Evolutionary conservation across 805 yeast genomes (phyloP), one percentile per base, ranked within the genome.

Genomic region (Yarrowia sp.): DNA sequence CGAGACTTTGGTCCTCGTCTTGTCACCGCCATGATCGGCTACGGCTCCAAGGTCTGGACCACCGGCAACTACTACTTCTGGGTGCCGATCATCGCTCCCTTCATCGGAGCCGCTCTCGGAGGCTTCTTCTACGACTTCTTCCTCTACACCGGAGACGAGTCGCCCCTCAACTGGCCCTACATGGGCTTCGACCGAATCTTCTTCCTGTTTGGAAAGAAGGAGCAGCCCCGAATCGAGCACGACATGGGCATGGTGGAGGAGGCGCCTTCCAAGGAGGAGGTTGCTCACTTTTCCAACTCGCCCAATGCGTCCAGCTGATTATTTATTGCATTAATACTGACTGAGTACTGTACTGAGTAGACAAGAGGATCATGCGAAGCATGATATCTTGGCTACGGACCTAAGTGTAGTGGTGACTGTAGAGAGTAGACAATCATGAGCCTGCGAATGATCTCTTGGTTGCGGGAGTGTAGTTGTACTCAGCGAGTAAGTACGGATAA

Each of bases 1-100:
- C 78, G 85, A 72, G 85, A 81, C 70, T 73, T 81, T 56, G 83
- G 80, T 19, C 85, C 85, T 62, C 72, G 85, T 66, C 67, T 81
- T 39, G 82, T 82, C 33, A 70, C 82, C 18, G 73, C 74, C 38
- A 71, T 80, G 59, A 74, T 79, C 35, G 85, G 85, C 29, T 79
- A 80, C 64, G 77, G 79, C 39, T 68, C 69, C 29, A 77, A 70
- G 35, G 72, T 69, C 66, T 80, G 79, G 76, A 67, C 72, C 16
- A 66, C 69, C 16, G 74, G 78, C 63, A 71, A 73, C 68, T 75
- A 76, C 66, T 81, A 79, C 69, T 79, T 79, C 68, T 81, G 85
- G 85, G 80, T 81, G 33, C 84, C 84, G 56, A 69, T 80, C 65
- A 74, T 79, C 27, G 80, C 78, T n/a, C 84, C 85, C 27, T 68